Base-by-base conservation (phyloP, 2,329 filamentous ascomycete genomes). In the Botrytis hyacinthi region DNA sequence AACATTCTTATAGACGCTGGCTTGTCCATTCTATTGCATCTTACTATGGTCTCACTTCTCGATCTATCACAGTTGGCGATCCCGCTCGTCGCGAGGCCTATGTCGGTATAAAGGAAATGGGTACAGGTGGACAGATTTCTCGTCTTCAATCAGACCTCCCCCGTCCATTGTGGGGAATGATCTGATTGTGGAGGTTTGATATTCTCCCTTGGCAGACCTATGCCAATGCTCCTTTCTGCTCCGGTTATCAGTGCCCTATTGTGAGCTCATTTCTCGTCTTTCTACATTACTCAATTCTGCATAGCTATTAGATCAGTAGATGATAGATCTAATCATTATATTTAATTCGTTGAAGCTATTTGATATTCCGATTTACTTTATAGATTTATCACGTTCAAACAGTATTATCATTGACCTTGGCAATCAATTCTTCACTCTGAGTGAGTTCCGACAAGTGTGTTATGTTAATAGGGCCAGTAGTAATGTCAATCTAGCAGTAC, bases 1-100 rank as follows among this genome's bases (percentile, higher is more conserved):
- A 71, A 75, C 51, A 48, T 20, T n/a, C 68, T 69, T 67, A 66
- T 75, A 95, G 93, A 77, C 92, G 95, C 76, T 98, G 95, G 93
- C 88, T 98, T 71, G 93, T 97, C 1, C 95, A 98, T 82, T 92
- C 93, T 73, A 95, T 98, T 76, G 95, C 93, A 16, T 89, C 92
- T 59, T 98, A 98, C 82, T 98, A 98, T 81, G 95, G 89, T 57
- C 87, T 98, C 73, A 88, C 90, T 75, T 97, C 95, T 32, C 94
- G 91, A 84, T 95, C 93, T 7, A 88, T 95, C 75, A 92, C 92
- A 0, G 87, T 92, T 1, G 90, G 90, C 48, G 86, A 90, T 77
- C 91, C 93, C 4, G 88, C 90, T 26, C 88, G 91, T 71, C 88
- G 93, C 70, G 92, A 96, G 76, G 94, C 96, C 12, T 97, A 97